These are phyloP conservation scores for Fusarium hainanense DNA, from an alignment of 2,329 filamentous ascomycete species.

Conservation along the genomic window DNA sequence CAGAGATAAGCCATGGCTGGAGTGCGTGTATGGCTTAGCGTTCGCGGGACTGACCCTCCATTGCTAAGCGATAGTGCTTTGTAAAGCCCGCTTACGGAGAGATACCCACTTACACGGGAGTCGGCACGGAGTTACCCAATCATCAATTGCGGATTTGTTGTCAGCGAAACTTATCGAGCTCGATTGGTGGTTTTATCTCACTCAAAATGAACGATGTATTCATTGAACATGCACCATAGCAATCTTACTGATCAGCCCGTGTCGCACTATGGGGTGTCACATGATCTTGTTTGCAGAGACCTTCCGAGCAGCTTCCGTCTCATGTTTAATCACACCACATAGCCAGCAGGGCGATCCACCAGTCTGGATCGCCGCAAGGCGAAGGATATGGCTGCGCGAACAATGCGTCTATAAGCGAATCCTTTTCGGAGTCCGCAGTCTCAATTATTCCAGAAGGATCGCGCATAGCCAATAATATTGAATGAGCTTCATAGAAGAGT, in stretches of 20 bases:
- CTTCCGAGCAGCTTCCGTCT: not conserved
- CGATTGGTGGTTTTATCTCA: not conserved
- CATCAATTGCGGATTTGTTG: fast-evolving
- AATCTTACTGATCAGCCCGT: not conserved
- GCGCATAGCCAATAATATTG: not conserved
- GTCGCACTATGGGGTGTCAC: not conserved
- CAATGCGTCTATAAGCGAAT: no score
- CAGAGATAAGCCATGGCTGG: no score
- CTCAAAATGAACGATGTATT: not conserved
- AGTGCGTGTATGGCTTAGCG: not conserved
- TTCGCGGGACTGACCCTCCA: not conserved
- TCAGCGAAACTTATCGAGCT: no score
- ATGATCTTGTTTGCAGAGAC: not conserved
- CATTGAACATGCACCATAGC: not conserved
- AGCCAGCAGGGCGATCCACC: no score
- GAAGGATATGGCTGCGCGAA: no score
- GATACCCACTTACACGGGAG: not conserved
- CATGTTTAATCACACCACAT: no score
- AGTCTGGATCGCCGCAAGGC: no score
- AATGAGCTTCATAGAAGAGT: not conserved
- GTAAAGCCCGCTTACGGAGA: not conserved
- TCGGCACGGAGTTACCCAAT: not conserved
- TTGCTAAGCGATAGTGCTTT: not conserved
- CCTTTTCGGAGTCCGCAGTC: not conserved
- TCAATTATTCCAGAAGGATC: not conserved